phyloP scores from a whole-genome alignment of 371 early-diverging fungal genomes.

The Syncephalis plumigaleata region DNA sequence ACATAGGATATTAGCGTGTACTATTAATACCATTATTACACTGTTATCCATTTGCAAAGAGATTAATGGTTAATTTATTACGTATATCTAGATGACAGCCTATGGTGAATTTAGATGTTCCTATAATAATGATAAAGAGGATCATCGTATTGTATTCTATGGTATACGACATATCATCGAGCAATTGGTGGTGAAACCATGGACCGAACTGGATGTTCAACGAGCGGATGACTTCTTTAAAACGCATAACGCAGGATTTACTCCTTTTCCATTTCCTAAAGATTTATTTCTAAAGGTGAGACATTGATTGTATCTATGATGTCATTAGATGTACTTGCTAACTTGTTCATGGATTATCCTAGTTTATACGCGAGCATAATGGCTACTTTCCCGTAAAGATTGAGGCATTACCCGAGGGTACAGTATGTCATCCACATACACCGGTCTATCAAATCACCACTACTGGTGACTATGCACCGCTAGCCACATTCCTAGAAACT shows the following conservation, averaged over 20 bases:
- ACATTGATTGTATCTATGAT: background rate
- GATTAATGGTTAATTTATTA: no score
- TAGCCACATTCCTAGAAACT: conserved; percentile 71
- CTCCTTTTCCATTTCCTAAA: conserved; percentile 50
- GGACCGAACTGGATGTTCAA: conserved; percentile 46
- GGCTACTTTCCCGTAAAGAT: conserved; percentile 71
- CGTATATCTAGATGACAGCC: conserved; percentile 33
- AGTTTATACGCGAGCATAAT: conserved; percentile 46
- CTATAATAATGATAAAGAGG: conserved; percentile 36
- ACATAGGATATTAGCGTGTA: no score
- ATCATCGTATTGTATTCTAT: conserved; percentile 55
- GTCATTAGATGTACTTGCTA: background rate
- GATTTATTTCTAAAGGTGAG: conserved; percentile 46
- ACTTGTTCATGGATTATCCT: background rate
- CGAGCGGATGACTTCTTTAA: conserved; percentile 38
- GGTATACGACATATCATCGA: conserved; percentile 70
- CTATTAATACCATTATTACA: background rate
- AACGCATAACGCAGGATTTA: conserved; percentile 43
- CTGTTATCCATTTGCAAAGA: background rate
- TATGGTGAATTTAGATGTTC: conserved; percentile 59
- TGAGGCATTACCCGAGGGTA: conserved; percentile 52
- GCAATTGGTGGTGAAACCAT: conserved; percentile 32
- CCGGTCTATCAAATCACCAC: conserved; percentile 64
- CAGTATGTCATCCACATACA: conserved; percentile 52
- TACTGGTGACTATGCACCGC: conserved; percentile 35